phyloP scores from a whole-genome alignment of 495 filamentous ascomycete species.

The Bryoglossum gracile region DNA sequence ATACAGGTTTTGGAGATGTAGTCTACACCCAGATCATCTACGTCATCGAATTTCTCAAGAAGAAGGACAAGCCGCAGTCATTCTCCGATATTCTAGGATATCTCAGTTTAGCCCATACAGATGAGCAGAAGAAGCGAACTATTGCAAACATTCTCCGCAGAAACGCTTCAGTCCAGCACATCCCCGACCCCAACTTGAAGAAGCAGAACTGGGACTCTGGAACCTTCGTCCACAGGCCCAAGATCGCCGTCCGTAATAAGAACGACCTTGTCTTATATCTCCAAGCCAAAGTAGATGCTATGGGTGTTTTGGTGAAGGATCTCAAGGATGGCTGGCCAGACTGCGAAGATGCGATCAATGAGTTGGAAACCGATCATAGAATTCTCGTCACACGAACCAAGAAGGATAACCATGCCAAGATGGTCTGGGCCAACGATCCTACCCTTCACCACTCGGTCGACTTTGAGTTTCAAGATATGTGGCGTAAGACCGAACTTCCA shows the following conservation, averaged over 20 bases:
- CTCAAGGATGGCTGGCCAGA: slow-evolving; percentile 92
- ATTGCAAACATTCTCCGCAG: slow-evolving; percentile 39
- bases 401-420: slow-evolving; percentile 79
- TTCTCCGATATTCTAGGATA: slow-evolving; percentile 69
- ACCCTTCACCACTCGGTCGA: slow-evolving; percentile 69
- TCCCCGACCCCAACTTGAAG: slow-evolving; percentile 50
- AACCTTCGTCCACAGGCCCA: slow-evolving; percentile 70
- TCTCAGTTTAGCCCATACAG: slow-evolving; percentile 53
- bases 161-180: slow-evolving; percentile 65
- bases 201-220: slow-evolving; percentile 47
- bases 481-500: slow-evolving; percentile 75
- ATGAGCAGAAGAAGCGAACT: slow-evolving; percentile 34
- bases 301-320: slow-evolving; percentile 74
- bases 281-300: slow-evolving; percentile 71
- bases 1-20: slow-evolving; percentile 69
- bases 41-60: slow-evolving; percentile 77
- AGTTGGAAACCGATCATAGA: slow-evolving; percentile 69
- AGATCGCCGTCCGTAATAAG: slow-evolving; percentile 63
- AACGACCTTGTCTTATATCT: slow-evolving; percentile 72
- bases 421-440: slow-evolving; percentile 85
- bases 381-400: slow-evolving; percentile 82
- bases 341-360: slow-evolving; percentile 66
- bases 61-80: slow-evolving; percentile 61
- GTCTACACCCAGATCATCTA: slow-evolving; percentile 80
- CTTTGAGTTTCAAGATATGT: slow-evolving; percentile 71